Base-by-base conservation (phyloP, 2,329 filamentous ascomycete species). In the Volutella citrinella region DNA sequence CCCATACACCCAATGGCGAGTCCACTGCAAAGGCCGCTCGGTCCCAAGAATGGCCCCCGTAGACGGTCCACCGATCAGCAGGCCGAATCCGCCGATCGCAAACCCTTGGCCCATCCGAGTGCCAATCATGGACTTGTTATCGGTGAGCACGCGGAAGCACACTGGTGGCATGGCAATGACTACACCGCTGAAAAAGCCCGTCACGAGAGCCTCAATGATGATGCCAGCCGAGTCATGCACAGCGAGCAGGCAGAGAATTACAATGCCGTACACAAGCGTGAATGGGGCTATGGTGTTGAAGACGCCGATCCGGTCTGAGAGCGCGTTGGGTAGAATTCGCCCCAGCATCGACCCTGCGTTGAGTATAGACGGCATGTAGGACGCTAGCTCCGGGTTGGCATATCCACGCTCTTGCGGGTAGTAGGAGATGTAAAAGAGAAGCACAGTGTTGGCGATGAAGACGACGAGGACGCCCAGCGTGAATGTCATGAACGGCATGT, bases 101-200 rank as follows among this genome's bases (percentile, higher is more conserved):
- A 57, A 66, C 2, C 54, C 56, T 52, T 55, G 51, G 1, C 66
- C 66, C 13, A 68, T 61, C 10, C 66, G 53, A 4, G 62, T 66
- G 7, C 68, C 68, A 10, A 70, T 50, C 38, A 56, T 61, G 16
- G 51, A 49, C 41, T 63, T 62, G 42, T 70, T 56, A 13, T 49
- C 36, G 0, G 64, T 69, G n/a, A 70, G 45, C 6, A 44, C 47
- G 8, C 57, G 56, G 35, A 70, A 30, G 17, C 27, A 30, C 8
- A 30, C 27, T 13, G 27, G 29, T 15, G 64, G 64, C 16, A 70
- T 45, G 1, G 64, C 54, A 30, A 69, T 58, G 46, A 68, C 57
- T 24, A 64, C 60, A 19, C 68, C 68, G 19, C 55, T 59, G 45
- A 66, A 64, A 47, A 68, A 65, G 17, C 66, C 66, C 33, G 57